Percentiles rank a stretch among this genome's conserved stretches.
phyloP scores from a whole-genome alignment of 1,284 basidiomycete genomes.

The Pterulicium gracile region DNA sequence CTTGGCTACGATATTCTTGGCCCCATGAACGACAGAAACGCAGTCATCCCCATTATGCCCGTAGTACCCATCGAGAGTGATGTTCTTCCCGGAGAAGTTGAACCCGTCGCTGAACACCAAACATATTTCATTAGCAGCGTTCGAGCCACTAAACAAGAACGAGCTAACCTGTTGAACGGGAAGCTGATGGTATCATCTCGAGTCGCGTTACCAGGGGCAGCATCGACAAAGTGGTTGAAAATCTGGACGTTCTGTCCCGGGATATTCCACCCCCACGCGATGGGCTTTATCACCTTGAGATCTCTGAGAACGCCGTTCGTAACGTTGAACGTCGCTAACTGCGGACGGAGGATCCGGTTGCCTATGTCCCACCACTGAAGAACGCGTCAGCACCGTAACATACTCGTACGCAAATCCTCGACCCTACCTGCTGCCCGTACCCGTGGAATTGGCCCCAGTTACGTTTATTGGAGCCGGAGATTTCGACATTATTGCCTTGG shows the following conservation, averaged over 20 bases:
- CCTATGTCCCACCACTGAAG: neutral
- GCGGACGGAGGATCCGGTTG: slow-evolving; percentile 26
- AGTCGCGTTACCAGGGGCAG: slow-evolving; percentile 28
- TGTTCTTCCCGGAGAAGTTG: slow-evolving; percentile 31
- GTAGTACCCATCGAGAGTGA: slow-evolving; percentile 33
- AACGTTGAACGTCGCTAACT: slow-evolving; percentile 36
- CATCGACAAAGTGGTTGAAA: slow-evolving; percentile 33
- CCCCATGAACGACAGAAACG: slow-evolving; percentile 34
- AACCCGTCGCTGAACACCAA: slow-evolving; percentile 22
- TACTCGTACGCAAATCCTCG: slow-evolving; percentile 25
- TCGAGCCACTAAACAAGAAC: neutral
- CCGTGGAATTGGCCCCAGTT: slow-evolving; percentile 29
- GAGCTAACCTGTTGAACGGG: slow-evolving; percentile 34
- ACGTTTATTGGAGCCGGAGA: slow-evolving; percentile 24
- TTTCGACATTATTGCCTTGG: slow-evolving; percentile 23
- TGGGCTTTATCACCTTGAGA: slow-evolving; percentile 36
- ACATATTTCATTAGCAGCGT: neutral
- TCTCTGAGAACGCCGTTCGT: slow-evolving; percentile 27
- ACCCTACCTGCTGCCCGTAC: slow-evolving; percentile 38
- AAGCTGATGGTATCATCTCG: slow-evolving; percentile 26
- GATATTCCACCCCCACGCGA: slow-evolving; percentile 37
- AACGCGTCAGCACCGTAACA: neutral
- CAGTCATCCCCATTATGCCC: slow-evolving; percentile 40
- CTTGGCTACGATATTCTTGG: slow-evolving; percentile 29
- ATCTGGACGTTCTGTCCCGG: slow-evolving; percentile 32